Evolutionary conservation across 495 filamentous ascomycete species (phyloP), one percentile per base, ranked within the genome.

Genomic region (Penicillium pancosmium): DNA sequence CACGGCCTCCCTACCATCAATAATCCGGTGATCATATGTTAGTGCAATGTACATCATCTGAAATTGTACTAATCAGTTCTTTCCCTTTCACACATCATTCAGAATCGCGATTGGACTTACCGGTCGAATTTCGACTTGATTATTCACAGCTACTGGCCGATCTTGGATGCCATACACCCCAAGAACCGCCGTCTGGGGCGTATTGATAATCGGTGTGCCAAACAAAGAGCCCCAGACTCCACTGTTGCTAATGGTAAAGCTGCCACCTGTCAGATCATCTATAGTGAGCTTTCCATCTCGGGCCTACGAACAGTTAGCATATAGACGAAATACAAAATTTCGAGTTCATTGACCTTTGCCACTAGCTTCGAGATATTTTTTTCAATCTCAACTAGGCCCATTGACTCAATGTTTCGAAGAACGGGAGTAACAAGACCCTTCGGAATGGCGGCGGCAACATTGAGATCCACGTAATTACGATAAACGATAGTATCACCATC

Each of bases 221-320:
- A 93, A 92, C 57, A 95, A 72, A 5, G 85, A 88, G 44, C 85
- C 84, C 68, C 85, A 86, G 15, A 86, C 80, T 41, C 83, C 83
- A 47, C 83, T 90, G 74, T 96, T 96, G 80, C 89, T 92, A 75
- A 96, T 96, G 36, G 92, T 96, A 74, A 95, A 96, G n/a, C 91
- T 93, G 53, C 92, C 92, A 48, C 92, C 92, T 46, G 91, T 91
- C 91, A 96, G 92, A 73, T 96, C 92, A 73, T 94, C 91, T 64
- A 96, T 94, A 1, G 92, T 96, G 61, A 96, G 82, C 76, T 95
- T 96, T 68, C 85, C 86, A 59, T 96, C 91, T 43, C 92, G 85
- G 56, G 92, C 92, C 87, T 89, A 33, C 5, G 6, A 0, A 16
- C 47, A 25, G 21, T 27, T 9, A 44, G 27, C 31, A 44, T 11